A percentile compares a stretch with the other conserved stretches of the same genome.
These are phyloP conservation scores for Taiozyma sp. DNA, from an alignment of 1,139 yeast species.

Conservation along the genomic window DNA sequence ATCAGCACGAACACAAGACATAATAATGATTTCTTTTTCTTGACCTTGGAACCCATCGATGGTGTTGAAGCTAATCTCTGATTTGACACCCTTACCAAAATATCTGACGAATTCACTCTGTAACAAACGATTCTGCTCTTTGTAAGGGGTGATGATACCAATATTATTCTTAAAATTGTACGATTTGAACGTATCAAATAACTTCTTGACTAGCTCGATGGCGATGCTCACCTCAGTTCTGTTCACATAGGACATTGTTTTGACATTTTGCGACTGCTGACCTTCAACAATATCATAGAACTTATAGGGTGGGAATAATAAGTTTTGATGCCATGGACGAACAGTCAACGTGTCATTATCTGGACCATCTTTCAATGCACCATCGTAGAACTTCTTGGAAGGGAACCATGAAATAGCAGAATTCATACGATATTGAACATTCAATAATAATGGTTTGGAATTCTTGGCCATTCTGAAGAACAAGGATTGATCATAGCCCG, in stretches of 20 bases:
- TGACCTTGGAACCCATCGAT: slow-evolving; percentile 99
- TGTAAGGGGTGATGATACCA: slow-evolving; percentile 93
- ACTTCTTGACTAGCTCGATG: slow-evolving; percentile 56
- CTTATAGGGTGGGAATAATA: slow-evolving; percentile 63
- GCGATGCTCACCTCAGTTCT: slow-evolving; percentile 68
- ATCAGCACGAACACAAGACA: slow-evolving; percentile 93
- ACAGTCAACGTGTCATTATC: slow-evolving; percentile 54
- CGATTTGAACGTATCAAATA: slow-evolving; percentile 47
- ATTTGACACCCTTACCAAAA: slow-evolving; percentile 60
- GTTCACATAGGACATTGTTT: slow-evolving; percentile 70
- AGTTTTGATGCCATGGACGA: slow-evolving; percentile 71
- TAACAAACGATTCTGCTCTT: slow-evolving; percentile 70
- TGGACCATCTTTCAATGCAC: slow-evolving; percentile 71
- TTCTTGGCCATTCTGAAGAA: slow-evolving; percentile 90
- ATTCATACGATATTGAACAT: slow-evolving; percentile 99
- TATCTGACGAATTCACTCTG: slow-evolving; percentile 49
- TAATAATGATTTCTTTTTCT: slow-evolving; percentile 88
- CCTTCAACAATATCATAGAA: slow-evolving; percentile 73
- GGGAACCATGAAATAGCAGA: slow-evolving; percentile 89
- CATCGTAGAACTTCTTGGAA: slow-evolving; percentile 73
- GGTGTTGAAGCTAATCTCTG: slow-evolving; percentile 83
- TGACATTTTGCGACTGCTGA: slow-evolving; percentile 56
- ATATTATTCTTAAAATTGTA: slow-evolving; percentile 64
- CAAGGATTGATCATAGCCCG: slow-evolving; percentile 83
- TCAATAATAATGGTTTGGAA: slow-evolving; percentile 59